A percentile compares a stretch with the other conserved stretches of the same genome.
These are phyloP conservation scores for Debaryomyces sp. DNA, from an alignment of 1,139 yeast species.

Conservation along the genomic window DNA sequence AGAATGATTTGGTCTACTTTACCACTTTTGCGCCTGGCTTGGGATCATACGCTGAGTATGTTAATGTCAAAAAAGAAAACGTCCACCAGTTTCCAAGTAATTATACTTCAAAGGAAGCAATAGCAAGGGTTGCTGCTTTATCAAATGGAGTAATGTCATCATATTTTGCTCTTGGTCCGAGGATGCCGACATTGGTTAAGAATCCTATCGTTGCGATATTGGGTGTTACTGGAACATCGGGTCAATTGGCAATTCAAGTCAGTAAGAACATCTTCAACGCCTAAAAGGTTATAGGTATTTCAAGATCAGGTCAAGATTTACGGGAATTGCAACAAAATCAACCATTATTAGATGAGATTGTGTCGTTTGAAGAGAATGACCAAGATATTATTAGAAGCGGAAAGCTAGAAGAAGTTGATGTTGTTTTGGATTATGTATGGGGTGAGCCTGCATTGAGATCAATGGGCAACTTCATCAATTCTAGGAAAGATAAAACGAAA, in stretches of 20 bases:
- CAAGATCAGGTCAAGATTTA: not conserved
- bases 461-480: not conserved
- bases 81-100: constrained; percentile 2
- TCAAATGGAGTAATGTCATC: constrained; percentile 6
- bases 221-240: constrained; percentile 23
- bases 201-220: constrained; percentile 16
- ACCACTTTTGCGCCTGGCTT: constrained; percentile 1
- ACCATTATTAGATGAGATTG: constrained; percentile 5
- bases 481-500: constrained; percentile 6
- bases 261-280: constrained; percentile 17
- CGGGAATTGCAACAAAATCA: not conserved
- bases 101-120: not conserved
- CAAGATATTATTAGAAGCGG: constrained; percentile 1
- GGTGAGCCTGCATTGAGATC: constrained; percentile 7
- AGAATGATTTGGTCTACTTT: constrained; percentile 6
- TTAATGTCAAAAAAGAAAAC: constrained; percentile 4
- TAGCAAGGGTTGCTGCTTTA: constrained; percentile 7
- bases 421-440: constrained; percentile 8
- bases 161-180: constrained; percentile 1
- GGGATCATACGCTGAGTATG: constrained; percentile 7
- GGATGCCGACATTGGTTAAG: constrained; percentile 6
- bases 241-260: constrained; percentile 20
- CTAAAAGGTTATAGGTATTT: constrained; percentile 17
- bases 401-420: constrained; percentile 4
- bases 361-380: constrained; percentile 4